phyloP scores from a whole-genome alignment of 345 rosid genomes.

The Gossypium sturtianum region DNA sequence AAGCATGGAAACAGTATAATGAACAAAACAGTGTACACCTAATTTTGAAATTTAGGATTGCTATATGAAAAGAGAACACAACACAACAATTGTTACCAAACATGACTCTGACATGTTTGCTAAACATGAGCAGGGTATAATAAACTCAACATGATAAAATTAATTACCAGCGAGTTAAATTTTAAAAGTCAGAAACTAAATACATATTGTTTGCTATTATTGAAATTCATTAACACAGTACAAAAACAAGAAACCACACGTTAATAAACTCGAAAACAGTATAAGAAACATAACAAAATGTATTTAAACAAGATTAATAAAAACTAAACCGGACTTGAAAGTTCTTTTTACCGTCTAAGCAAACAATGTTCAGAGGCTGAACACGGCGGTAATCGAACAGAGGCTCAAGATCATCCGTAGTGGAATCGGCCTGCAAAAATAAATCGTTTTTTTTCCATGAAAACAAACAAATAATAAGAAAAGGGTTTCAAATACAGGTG shows the following conservation, averaged over 20 bases:
- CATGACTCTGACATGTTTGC: too few relatives aligned
- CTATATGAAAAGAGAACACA: too few relatives aligned
- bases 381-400: constrained; percentile 73
- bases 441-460: not conserved
- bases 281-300: not conserved
- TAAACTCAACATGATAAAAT: too few relatives aligned
- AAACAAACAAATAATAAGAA: not conserved
- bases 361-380: constrained; percentile 43
- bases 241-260: not conserved
- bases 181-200: too few relatives aligned
- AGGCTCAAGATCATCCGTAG: constrained; percentile 63
- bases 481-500: not conserved
- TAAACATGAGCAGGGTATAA: too few relatives aligned
- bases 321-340: too few relatives aligned
- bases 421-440: constrained; percentile 39
- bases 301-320: not conserved
- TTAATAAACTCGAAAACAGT: not conserved
- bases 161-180: too few relatives aligned
- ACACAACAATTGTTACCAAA: too few relatives aligned
- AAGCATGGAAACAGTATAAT: not conserved
- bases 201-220: not conserved
- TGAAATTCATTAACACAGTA: not conserved
- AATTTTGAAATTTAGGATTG: too few relatives aligned
- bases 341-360: constrained; percentile 38
- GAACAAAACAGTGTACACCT: not conserved